A percentile compares a stretch with the other conserved stretches of the same genome.
Evolutionary conservation across 2,329 filamentous ascomycete genomes (phyloP).

Genomic region (Beauveria varroae): DNA sequence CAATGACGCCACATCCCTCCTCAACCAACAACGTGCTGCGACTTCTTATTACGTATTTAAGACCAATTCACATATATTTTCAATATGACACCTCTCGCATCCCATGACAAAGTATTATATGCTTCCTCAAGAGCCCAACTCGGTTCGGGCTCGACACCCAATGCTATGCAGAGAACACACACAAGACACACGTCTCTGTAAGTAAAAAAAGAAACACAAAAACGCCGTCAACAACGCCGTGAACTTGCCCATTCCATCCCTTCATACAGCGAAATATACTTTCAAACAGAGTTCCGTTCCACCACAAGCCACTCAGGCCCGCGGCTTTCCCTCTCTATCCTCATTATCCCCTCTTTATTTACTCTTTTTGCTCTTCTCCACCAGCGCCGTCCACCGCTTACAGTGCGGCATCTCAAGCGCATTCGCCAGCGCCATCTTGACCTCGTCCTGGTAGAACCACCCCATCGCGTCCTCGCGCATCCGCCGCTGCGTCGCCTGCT

Average conservation of each 20-base stretch:
- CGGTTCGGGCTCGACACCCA: background rate
- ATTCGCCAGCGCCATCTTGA: slow-evolving; percentile 66
- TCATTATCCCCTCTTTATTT: background rate
- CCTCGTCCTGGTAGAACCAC: slow-evolving; percentile 77
- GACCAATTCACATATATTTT: background rate
- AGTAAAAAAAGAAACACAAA: background rate
- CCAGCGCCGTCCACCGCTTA: slow-evolving; percentile 38
- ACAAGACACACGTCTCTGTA: background rate
- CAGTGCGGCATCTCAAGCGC: slow-evolving; percentile 46
- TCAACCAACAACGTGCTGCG: background rate
- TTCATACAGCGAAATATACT: background rate
- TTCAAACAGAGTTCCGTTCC: background rate
- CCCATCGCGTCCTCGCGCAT: slow-evolving; percentile 73
- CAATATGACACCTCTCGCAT: background rate
- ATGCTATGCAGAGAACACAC: slow-evolving; percentile 9
- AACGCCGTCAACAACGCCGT: slow-evolving; percentile 8
- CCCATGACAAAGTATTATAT: slow-evolving; percentile 6
- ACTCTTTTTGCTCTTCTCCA: slow-evolving; percentile 1
- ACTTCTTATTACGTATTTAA: background rate
- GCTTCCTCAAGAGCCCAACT: background rate
- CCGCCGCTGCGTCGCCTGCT: slow-evolving; percentile 57
- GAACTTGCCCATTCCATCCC: background rate
- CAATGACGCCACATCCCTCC: background rate
- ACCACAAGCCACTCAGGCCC: background rate
- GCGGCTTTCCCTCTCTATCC: background rate